Evolutionary conservation across 257 asterid species (phyloP).

Genomic region (Plantago major): DNA sequence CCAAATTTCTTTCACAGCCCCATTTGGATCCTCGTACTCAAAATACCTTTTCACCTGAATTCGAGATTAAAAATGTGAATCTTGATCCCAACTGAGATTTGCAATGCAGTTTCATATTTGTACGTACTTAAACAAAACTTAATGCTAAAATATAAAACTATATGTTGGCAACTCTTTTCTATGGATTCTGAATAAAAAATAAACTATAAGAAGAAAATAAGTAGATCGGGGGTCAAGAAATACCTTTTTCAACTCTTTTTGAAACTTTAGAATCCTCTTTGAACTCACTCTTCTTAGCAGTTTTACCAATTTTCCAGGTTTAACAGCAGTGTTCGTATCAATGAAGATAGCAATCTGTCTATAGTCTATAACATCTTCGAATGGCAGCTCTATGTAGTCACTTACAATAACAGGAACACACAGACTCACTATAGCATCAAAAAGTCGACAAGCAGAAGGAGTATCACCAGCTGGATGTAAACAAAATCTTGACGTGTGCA

Average conservation of each 20-base stretch:
- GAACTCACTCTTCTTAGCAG: slow-evolving; percentile 55
- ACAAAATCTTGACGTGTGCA: slow-evolving; percentile 90
- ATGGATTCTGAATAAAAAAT: no score
- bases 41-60: slow-evolving; percentile 78
- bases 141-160: no score
- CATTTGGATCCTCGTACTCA: slow-evolving; percentile 83
- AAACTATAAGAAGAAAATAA: no score
- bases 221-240: no score
- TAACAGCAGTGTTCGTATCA: slow-evolving; percentile 63
- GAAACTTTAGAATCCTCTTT: slow-evolving; percentile 63
- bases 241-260: slow-evolving; percentile 75
- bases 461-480: slow-evolving; percentile 99
- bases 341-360: slow-evolving; percentile 79
- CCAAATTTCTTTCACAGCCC: slow-evolving; percentile 88
- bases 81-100: background rate
- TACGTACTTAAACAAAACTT: no score
- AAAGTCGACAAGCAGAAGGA: slow-evolving; percentile 98
- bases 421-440: slow-evolving; percentile 94
- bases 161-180: no score
- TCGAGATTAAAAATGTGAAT: background rate
- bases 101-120: slow-evolving; percentile 1
- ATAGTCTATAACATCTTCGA: slow-evolving; percentile 89
- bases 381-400: slow-evolving; percentile 89
- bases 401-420: slow-evolving; percentile 93
- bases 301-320: slow-evolving; percentile 69